These are phyloP conservation scores for Trametes coccinea DNA, from an alignment of 768 basidiomycete genomes.

Conservation along the genomic window DNA sequence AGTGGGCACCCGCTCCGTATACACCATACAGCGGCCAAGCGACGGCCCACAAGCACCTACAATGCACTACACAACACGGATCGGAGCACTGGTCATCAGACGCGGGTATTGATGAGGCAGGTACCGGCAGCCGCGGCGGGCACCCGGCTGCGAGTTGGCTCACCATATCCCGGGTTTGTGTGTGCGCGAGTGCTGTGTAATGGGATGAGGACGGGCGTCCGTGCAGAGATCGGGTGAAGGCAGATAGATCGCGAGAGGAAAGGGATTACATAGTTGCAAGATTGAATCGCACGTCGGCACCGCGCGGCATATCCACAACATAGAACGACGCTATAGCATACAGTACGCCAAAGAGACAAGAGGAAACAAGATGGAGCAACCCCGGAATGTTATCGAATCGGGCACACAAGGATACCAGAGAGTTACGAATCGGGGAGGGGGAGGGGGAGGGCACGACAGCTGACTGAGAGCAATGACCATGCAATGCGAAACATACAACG, in stretches of 20 bases:
- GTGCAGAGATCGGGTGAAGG: not conserved
- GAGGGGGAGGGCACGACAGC: not conserved
- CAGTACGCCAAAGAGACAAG: not conserved
- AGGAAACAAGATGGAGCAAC: not conserved
- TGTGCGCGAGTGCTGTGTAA: too few species aligned
- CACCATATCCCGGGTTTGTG: too few species aligned
- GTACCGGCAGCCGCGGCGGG: too few species aligned
- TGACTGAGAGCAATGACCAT: not conserved
- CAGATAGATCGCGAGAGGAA: not conserved
- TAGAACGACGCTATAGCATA: not conserved
- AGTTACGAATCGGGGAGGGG: not conserved
- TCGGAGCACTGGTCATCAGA: too few species aligned
- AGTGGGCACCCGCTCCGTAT: too few species aligned
- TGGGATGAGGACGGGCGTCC: too few species aligned
- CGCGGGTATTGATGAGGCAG: too few species aligned
- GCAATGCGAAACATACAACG: conserved; percentile 3
- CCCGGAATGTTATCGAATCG: too few species aligned
- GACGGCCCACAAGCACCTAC: conserved; percentile 14
- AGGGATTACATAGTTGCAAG: too few species aligned
- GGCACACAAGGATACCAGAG: not conserved
- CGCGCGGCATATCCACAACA: not conserved
- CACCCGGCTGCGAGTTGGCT: too few species aligned
- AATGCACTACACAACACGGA: not conserved
- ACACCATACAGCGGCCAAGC: not conserved
- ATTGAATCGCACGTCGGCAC: not conserved